These are phyloP conservation scores for Thermoascus crustaceus DNA, from an alignment of 2,329 filamentous ascomycete species.

Conservation along the genomic window DNA sequence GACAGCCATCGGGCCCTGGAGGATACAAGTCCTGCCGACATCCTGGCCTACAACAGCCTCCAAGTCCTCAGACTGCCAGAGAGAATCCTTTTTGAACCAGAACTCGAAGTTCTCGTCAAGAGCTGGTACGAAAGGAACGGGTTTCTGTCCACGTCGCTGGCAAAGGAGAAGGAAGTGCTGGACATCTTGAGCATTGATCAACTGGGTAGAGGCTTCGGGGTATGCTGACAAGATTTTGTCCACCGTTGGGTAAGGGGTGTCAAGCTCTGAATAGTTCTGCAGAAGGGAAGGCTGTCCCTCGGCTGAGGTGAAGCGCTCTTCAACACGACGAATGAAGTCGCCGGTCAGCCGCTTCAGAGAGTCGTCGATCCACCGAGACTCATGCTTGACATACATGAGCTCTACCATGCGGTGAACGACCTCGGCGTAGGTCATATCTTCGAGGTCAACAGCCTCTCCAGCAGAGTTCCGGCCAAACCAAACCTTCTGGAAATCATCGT, in stretches of 20 bases:
- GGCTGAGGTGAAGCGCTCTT: constrained; percentile 82
- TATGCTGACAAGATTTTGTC: constrained; percentile 74
- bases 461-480: constrained; percentile 86
- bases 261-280: constrained; percentile 82
- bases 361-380: constrained; percentile 82
- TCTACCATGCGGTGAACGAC: constrained; percentile 81
- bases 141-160: constrained; percentile 87
- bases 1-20: constrained; percentile 88
- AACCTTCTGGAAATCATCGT: constrained; percentile 93
- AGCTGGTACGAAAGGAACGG: constrained; percentile 89
- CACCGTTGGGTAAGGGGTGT: constrained; percentile 69
- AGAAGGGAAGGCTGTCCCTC: constrained; percentile 69
- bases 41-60: constrained; percentile 94
- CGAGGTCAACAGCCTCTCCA: constrained; percentile 74
- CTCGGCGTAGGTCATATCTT: constrained; percentile 93
- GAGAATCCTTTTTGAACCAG: constrained; percentile 99
- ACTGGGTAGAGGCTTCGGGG: constrained; percentile 76
- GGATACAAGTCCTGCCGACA: constrained; percentile 88
- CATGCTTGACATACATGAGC: constrained; percentile 84
- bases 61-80: constrained; percentile 98
- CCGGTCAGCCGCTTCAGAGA: constrained; percentile 76
- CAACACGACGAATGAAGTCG: constrained; percentile 92
- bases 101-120: constrained; percentile 97
- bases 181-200: constrained; percentile 97
- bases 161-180: constrained; percentile 94